phyloP scores from a whole-genome alignment of 1,284 basidiomycete species.

The Mycena citricolor region DNA sequence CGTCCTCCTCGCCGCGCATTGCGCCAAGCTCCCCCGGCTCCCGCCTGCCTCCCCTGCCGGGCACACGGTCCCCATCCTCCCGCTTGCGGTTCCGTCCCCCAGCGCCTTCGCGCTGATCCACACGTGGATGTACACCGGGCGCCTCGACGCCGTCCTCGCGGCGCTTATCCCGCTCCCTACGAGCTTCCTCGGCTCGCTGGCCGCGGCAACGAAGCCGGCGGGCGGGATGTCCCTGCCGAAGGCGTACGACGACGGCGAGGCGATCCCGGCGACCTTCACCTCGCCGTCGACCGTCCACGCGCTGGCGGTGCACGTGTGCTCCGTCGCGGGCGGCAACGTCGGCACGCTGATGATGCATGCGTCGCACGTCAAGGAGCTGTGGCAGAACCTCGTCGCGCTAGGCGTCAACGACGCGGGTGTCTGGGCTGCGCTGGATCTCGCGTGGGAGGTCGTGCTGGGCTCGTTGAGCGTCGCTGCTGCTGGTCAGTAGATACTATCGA shows the following conservation, averaged over 20 bases:
- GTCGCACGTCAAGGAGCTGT: slow-evolving; percentile 65
- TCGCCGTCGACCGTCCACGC: slow-evolving; percentile 43
- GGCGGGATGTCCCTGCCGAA: slow-evolving; percentile 44
- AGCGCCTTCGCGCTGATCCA: background rate
- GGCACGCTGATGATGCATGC: slow-evolving; percentile 30
- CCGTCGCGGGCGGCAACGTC: slow-evolving; percentile 41
- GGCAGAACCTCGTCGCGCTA: slow-evolving; percentile 68
- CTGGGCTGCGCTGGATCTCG: slow-evolving; percentile 68
- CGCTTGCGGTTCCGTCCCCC: slow-evolving; percentile 1
- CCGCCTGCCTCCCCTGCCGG: slow-evolving; percentile 35
- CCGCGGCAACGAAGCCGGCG: slow-evolving; percentile 39
- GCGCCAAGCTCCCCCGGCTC: slow-evolving; percentile 50
- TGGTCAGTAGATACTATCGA: too few relatives aligned
- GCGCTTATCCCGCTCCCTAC: slow-evolving; percentile 38
- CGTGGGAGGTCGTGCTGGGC: slow-evolving; percentile 68
- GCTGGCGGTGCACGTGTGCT: slow-evolving; percentile 50
- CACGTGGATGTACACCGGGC: slow-evolving; percentile 1
- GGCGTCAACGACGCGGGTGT: slow-evolving; percentile 62
- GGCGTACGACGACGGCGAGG: background rate
- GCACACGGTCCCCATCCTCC: slow-evolving; percentile 46
- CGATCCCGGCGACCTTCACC: slow-evolving; percentile 31
- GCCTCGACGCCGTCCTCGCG: background rate
- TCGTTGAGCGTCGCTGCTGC: slow-evolving; percentile 46
- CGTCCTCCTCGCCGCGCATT: slow-evolving; percentile 57
- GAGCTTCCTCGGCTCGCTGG: slow-evolving; percentile 48